These are phyloP conservation scores for Papiliotrema nemorosa DNA, from an alignment of 1,284 basidiomycete species.

Conservation along the genomic window DNA sequence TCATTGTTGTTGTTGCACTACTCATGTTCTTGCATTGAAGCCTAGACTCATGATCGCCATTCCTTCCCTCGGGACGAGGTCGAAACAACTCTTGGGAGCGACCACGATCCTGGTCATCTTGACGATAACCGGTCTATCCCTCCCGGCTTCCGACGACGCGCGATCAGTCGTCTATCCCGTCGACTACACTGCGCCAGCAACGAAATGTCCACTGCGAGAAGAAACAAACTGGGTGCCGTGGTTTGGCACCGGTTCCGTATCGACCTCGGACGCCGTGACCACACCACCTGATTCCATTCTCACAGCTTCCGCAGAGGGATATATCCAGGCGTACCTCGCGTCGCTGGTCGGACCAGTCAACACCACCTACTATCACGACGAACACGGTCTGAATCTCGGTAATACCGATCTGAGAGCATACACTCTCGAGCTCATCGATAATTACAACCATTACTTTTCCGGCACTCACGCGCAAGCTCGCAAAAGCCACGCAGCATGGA, in stretches of 20 bases:
- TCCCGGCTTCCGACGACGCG: not conserved
- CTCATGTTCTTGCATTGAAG: too few species aligned
- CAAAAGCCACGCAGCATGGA: constrained; percentile 11
- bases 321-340: constrained; percentile 22
- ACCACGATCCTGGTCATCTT: not conserved
- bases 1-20: too few species aligned
- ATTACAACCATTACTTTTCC: constrained; percentile 22
- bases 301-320: constrained; percentile 9
- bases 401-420: constrained; percentile 23
- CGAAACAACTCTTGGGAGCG: not conserved
- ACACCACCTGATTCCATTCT: not conserved
- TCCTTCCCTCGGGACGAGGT: not conserved
- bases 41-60: too few species aligned
- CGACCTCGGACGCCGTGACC: not conserved
- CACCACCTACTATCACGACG: constrained; percentile 18
- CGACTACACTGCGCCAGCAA: not conserved
- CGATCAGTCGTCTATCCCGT: not conserved
- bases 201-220: not conserved
- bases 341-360: constrained; percentile 19
- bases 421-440: constrained; percentile 20
- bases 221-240: not conserved
- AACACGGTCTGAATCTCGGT: constrained; percentile 29
- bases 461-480: not conserved
- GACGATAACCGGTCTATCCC: not conserved
- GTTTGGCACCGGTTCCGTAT: not conserved